phyloP scores from a whole-genome alignment of 2,329 filamentous ascomycete genomes.

The Claviceps pazoutovae region DNA sequence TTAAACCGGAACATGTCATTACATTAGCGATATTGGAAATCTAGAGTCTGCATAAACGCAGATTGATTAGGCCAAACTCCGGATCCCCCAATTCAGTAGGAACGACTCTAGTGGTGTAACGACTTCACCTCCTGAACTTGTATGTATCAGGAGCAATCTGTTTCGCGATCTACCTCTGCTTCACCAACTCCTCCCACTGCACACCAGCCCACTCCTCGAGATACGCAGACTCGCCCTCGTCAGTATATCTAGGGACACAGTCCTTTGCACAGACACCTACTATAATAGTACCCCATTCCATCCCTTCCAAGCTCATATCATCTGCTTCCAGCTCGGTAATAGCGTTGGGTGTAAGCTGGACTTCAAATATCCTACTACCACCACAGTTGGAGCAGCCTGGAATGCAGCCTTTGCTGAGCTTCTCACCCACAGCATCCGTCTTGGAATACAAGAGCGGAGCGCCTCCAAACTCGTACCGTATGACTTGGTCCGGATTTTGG shows the following conservation, averaged over 20 bases:
- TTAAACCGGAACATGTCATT: slow-evolving; percentile 23
- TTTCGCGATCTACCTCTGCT: slow-evolving; percentile 17
- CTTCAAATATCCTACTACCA: slow-evolving; percentile 65
- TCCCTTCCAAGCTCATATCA: slow-evolving; percentile 59
- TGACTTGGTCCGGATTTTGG: slow-evolving; percentile 71
- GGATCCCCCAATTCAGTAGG: slow-evolving; percentile 5
- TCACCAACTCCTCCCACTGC: slow-evolving; percentile 77
- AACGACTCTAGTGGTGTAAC: slow-evolving; percentile 2
- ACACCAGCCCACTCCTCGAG: slow-evolving; percentile 95
- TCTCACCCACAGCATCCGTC: slow-evolving; percentile 56
- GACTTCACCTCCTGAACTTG: slow-evolving; percentile 2
- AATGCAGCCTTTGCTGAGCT: slow-evolving; percentile 42
- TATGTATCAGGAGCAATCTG: slow-evolving; percentile 5
- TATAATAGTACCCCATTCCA: slow-evolving; percentile 96
- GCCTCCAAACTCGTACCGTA: slow-evolving; percentile 67
- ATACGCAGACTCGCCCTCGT: slow-evolving; percentile 56
- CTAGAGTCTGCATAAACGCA: slow-evolving; percentile 16
- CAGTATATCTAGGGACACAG: slow-evolving; percentile 49
- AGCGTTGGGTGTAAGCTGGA: slow-evolving; percentile 81
- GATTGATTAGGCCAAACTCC: slow-evolving; percentile 3
- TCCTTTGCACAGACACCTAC: slow-evolving; percentile 72
- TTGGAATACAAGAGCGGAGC: slow-evolving; percentile 68
- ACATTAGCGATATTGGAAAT: slow-evolving; percentile 19
- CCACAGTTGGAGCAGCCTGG: slow-evolving; percentile 70
- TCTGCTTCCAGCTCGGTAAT: slow-evolving; percentile 80